Percentiles rank a stretch among this genome's conserved stretches.
phyloP scores from a whole-genome alignment of 768 basidiomycete genomes.

The Xerocomellus chrysenteron region DNA sequence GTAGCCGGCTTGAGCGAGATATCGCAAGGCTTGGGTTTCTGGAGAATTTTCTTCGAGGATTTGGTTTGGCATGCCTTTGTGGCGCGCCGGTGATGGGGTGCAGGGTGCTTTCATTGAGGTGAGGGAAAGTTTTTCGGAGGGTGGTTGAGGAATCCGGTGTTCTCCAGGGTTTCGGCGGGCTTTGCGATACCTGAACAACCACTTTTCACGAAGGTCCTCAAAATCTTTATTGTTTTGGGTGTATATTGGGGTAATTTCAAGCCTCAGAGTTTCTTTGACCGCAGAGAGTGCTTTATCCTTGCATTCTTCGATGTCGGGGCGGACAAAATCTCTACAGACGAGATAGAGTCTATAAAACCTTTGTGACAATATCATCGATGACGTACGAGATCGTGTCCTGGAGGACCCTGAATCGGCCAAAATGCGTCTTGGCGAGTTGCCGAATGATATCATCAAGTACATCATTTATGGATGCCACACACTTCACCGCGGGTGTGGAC shows the following conservation, averaged over 20 bases:
- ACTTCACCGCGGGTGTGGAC: slow-evolving; percentile 34
- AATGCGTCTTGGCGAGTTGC: slow-evolving; percentile 33
- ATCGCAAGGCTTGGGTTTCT: slow-evolving; percentile 19
- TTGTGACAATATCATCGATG: neutral
- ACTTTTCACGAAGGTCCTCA: slow-evolving; percentile 17
- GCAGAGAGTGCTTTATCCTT: slow-evolving; percentile 22
- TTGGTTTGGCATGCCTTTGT: too few species aligned
- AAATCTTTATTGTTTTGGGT: slow-evolving; percentile 36
- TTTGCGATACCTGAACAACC: slow-evolving; percentile 26
- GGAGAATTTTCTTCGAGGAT: neutral
- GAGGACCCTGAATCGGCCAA: slow-evolving; percentile 41
- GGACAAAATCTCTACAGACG: slow-evolving; percentile 27
- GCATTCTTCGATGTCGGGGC: slow-evolving; percentile 28
- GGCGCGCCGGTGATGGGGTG: too few species aligned
- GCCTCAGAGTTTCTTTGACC: slow-evolving; percentile 34
- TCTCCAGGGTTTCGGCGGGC: neutral
- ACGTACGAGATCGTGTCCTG: slow-evolving; percentile 37
- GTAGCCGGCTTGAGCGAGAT: slow-evolving; percentile 35
- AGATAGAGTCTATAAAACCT: neutral
- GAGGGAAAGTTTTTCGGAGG: neutral
- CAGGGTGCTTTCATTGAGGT: too few species aligned
- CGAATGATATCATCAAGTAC: slow-evolving; percentile 32
- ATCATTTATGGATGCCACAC: slow-evolving; percentile 34
- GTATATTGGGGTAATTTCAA: slow-evolving; percentile 41
- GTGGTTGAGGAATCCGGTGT: neutral